Base-by-base conservation (phyloP, 1,284 basidiomycete genomes). In the Moesziomyces sp. region DNA sequence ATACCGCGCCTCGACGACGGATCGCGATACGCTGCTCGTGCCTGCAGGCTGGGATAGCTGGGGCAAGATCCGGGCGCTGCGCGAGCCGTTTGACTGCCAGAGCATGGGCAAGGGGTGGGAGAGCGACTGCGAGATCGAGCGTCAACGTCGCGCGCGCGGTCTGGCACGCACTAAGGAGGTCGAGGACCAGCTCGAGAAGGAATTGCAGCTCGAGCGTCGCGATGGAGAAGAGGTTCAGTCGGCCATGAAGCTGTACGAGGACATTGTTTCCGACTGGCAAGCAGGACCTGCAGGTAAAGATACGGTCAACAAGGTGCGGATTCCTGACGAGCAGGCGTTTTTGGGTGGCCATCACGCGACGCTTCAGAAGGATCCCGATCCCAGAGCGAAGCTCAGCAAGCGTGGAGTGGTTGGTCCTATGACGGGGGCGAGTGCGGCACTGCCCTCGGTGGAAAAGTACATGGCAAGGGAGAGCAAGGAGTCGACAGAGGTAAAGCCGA, bases 21-120 rank as follows among this genome's bases (percentile, higher is more conserved):
- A 99, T 82, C 89, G 94, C 33, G 94, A 97, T 79, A 91, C 90
- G 9, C 91, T 99, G 50, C 88, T 97, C 49, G 90, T 99, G 0
- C 97, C 96, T 1, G 88, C 92, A 1, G 97, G 96, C 3, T 99
- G 96, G 97, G 96, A 99, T 84, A 93, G 91, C 71, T 97, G 93
- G 92, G 94, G 94, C 3, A 98, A 98, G 87, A 97, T 98, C 71
- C 88, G 88, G 3, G 92, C 97, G 3, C 86, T 98, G 57, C 87
- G 94, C 50, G 96, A 98, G 46, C 91, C 93, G 0, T 99, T 98
- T 77, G 93, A 97, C 67, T 90, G 92, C 1, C 90, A 89, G 53
- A 84, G 88, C 48, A 92, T 93, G 88, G 90, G 90, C 2, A 90
- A 91, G 57, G 92, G 91, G 23, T 97, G 79, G 79, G 70, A 77